Evolutionary conservation across 345 rosid species (phyloP).

Genomic region (Sapria himalayana): DNA sequence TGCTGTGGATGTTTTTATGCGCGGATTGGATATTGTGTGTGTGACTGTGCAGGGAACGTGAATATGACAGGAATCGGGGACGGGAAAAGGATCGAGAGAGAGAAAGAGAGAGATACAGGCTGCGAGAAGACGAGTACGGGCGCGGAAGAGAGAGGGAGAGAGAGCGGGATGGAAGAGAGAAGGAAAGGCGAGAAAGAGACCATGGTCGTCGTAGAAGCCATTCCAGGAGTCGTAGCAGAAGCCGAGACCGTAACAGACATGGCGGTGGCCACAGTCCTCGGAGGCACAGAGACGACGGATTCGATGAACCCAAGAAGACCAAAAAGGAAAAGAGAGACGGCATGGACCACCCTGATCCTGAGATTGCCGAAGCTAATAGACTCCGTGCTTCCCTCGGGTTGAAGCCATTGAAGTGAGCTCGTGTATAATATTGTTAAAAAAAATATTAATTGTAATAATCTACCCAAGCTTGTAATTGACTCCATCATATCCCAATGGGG

Average conservation of each 20-base stretch:
- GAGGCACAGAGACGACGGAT: conserved; percentile 21
- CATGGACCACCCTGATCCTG: conserved; percentile 71
- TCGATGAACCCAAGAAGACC: conserved; percentile 62
- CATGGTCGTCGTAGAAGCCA: conserved; percentile 38
- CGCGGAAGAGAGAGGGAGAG: conserved; percentile 49
- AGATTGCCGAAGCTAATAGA: conserved; percentile 80
- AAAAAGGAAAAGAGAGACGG: conserved; percentile 67
- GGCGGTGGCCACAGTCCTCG: conserved; percentile 29
- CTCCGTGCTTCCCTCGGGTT: conserved; percentile 53
- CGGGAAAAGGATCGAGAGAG: conserved; percentile 13
- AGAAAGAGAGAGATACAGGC: conserved; percentile 17
- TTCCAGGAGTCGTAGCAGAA: conserved; percentile 37
- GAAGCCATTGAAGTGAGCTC: conserved; percentile 32
- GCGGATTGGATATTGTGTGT: conserved; percentile 20
- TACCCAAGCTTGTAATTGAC: too few relatives aligned
- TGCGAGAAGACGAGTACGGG: conserved; percentile 54
- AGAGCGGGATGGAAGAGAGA: conserved; percentile 54
- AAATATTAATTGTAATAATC: too few relatives aligned
- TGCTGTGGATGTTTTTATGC: neutral
- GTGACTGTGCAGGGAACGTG: conserved; percentile 38
- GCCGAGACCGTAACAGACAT: conserved; percentile 30
- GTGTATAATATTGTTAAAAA: neutral
- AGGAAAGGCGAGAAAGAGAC: conserved; percentile 50
- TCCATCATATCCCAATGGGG: too few relatives aligned
- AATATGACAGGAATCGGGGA: conserved; percentile 35